These are phyloP conservation scores for Colletotrichum cereale DNA, from an alignment of 2,329 filamentous ascomycete genomes.

Conservation along the genomic window DNA sequence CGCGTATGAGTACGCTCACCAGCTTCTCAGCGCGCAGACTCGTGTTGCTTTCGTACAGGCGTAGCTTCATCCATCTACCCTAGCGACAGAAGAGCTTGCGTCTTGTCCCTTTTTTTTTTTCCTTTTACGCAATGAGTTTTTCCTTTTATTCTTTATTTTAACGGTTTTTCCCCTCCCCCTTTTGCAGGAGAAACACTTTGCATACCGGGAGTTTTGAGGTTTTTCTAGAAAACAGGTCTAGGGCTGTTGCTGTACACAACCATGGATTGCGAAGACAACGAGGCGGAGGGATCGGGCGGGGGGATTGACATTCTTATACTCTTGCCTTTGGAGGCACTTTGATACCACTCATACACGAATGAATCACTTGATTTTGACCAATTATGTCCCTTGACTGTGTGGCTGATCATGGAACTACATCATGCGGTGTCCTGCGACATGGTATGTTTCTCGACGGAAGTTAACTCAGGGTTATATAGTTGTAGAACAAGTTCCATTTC, in stretches of 20 bases:
- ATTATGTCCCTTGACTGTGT: background rate
- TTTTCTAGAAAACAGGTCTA: constrained; percentile 5
- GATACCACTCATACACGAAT: constrained; percentile 23
- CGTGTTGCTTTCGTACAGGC: background rate
- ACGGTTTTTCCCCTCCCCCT: no score
- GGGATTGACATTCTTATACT: constrained; percentile 15
- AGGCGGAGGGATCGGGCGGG: background rate
- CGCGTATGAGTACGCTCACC: constrained; percentile 1
- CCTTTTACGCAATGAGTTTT: background rate
- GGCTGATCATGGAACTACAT: background rate
- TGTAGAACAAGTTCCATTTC: no score
- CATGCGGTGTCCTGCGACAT: background rate
- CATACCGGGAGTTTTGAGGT: constrained; percentile 19
- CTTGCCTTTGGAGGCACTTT: constrained; percentile 8
- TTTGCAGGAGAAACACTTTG: constrained; percentile 12
- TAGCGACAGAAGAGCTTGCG: background rate
- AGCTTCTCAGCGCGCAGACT: background rate
- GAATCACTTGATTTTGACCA: background rate
- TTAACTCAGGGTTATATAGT: no score
- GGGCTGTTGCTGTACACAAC: background rate
- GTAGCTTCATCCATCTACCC: background rate
- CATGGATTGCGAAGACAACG: background rate
- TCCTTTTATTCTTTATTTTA: background rate
- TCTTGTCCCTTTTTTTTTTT: background rate
- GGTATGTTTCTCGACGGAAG: background rate